Percentiles rank a stretch among this genome's conserved stretches.
These are phyloP conservation scores for Rosa multiflora DNA, from an alignment of 306 rosid species.

Conservation along the genomic window DNA sequence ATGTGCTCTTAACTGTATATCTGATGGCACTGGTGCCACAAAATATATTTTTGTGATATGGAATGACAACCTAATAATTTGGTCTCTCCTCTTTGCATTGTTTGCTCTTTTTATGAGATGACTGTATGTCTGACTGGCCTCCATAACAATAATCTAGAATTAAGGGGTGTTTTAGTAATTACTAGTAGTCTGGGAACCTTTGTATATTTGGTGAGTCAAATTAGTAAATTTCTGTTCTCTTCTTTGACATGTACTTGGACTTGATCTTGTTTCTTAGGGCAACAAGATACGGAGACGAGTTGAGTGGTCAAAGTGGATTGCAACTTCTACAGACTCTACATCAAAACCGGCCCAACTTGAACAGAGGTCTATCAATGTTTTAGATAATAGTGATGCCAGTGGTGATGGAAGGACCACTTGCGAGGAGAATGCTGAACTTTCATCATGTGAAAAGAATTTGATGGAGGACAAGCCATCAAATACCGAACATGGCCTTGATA, in stretches of 20 bases:
- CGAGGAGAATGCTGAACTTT: constrained; percentile 35
- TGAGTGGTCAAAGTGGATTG: constrained; percentile 82
- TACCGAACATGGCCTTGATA: constrained; percentile 25
- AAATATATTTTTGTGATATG: background rate
- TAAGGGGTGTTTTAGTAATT: background rate
- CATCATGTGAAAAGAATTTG: constrained; percentile 25
- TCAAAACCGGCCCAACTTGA: constrained; percentile 36
- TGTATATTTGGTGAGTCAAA: background rate
- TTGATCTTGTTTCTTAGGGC: constrained; percentile 48
- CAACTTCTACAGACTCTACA: constrained; percentile 43
- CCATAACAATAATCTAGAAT: background rate
- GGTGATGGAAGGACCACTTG: constrained; percentile 35
- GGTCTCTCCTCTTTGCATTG: background rate
- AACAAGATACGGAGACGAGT: constrained; percentile 68
- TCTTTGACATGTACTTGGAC: constrained; percentile 16
- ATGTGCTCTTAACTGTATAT: background rate
- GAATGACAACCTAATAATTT: background rate
- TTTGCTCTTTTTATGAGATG: background rate
- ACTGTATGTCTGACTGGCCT: background rate
- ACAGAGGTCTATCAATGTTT: constrained; percentile 32
- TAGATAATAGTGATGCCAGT: constrained; percentile 32
- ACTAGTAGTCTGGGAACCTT: background rate
- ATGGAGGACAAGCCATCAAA: constrained; percentile 23
- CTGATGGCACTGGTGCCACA: background rate
- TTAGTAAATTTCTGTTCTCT: constrained; percentile 14